These are phyloP conservation scores for Penicillium concentricum DNA, from an alignment of 2,329 filamentous ascomycete genomes.

Conservation along the genomic window DNA sequence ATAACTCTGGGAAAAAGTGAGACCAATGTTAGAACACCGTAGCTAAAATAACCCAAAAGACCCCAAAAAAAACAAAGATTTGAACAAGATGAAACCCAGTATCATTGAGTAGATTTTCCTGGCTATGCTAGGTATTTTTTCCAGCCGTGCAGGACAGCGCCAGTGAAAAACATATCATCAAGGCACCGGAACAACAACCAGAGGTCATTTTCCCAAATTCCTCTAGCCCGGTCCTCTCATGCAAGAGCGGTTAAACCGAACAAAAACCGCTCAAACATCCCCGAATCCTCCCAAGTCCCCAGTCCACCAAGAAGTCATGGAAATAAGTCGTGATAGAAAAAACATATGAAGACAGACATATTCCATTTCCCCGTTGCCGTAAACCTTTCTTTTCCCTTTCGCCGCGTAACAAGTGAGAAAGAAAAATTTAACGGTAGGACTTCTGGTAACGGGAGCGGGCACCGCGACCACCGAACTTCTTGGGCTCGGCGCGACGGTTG, in stretches of 20 bases:
- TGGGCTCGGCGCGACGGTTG: conserved; percentile 98
- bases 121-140: conserved; percentile 32
- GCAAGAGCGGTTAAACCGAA: conserved; percentile 15
- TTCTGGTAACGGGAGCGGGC: conserved; percentile 97
- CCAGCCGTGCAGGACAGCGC: conserved; percentile 27
- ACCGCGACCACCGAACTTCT: conserved; percentile 84
- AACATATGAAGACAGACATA: conserved; percentile 21
- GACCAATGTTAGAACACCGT: background rate
- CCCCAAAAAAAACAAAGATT: conserved; percentile 1
- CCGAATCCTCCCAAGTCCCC: conserved; percentile 23
- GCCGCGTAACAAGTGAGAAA: conserved; percentile 20
- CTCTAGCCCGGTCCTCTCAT: conserved; percentile 22
- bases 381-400: conserved; percentile 57
- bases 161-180: conserved; percentile 28
- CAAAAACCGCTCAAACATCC: conserved; percentile 21
- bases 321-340: conserved; percentile 27
- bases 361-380: conserved; percentile 26
- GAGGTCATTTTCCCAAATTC: conserved; percentile 16
- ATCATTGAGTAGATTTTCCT: conserved; percentile 37
- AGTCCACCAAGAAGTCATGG: conserved; percentile 26
- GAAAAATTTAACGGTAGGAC: conserved; percentile 83
- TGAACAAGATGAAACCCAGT: conserved; percentile 31
- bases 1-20: background rate
- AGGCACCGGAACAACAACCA: conserved; percentile 25
- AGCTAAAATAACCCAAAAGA: background rate